These are phyloP conservation scores for Phtheirospermum japonicum DNA, from an alignment of 257 asterid genomes.

Conservation along the genomic window DNA sequence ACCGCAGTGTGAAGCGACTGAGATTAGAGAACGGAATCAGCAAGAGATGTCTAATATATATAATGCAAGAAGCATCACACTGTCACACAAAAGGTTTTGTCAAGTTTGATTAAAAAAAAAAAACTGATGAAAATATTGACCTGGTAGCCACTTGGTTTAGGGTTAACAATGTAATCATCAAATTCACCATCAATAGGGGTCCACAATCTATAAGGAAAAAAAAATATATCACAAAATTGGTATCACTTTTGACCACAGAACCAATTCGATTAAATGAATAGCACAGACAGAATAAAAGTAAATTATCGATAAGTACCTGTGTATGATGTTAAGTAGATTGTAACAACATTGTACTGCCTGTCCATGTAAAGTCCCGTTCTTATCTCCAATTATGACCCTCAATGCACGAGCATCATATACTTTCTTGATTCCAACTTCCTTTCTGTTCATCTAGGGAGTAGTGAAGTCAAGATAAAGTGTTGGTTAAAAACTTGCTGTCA, in stretches of 20 bases:
- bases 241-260: constrained; percentile 19
- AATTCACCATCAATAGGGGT: constrained; percentile 92
- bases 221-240: constrained; percentile 15
- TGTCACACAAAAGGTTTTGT: neutral
- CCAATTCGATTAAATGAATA: constrained; percentile 20
- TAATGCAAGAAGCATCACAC: constrained; percentile 14
- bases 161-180: constrained; percentile 92
- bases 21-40: constrained; percentile 34
- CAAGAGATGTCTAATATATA: constrained; percentile 29
- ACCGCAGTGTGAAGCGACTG: constrained; percentile 97
- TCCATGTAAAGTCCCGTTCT: constrained; percentile 84
- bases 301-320: constrained; percentile 46
- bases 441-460: constrained; percentile 75
- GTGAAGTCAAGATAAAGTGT: constrained; percentile 27
- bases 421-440: constrained; percentile 69
- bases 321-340: constrained; percentile 88
- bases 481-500: constrained; percentile 26
- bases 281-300: constrained; percentile 15
- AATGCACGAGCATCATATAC: constrained; percentile 94
- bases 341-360: constrained; percentile 94
- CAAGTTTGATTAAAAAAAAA: neutral
- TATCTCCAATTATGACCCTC: constrained; percentile 94
- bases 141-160: constrained; percentile 99
- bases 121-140: constrained; percentile 35
- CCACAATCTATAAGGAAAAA: constrained; percentile 61